These are phyloP conservation scores for Naganishia kalamii DNA, from an alignment of 768 basidiomycete species.

Conservation along the genomic window DNA sequence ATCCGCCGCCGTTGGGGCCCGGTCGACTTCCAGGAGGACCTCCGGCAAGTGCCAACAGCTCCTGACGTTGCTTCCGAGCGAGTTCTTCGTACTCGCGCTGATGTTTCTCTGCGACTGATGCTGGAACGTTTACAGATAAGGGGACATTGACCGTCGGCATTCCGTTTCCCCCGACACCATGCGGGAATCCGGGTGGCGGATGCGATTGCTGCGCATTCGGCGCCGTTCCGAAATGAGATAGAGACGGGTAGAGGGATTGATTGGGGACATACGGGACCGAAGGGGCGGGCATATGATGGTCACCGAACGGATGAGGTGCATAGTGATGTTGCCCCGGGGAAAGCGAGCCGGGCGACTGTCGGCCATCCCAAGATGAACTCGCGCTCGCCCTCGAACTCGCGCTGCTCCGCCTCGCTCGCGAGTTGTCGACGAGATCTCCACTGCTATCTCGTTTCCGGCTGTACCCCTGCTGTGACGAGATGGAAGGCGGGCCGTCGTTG, in stretches of 20 bases:
- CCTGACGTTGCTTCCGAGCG: constrained; percentile 14
- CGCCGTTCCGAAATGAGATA: constrained; percentile 4
- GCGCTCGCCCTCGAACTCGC: constrained; percentile 13
- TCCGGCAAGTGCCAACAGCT: constrained; percentile 7
- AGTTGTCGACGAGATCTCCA: constrained; percentile 14
- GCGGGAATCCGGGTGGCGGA: background rate
- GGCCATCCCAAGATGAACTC: constrained; percentile 4
- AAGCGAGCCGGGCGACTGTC: constrained; percentile 9
- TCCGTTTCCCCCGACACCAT: background rate
- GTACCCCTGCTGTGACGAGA: background rate
- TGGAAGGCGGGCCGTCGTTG: background rate
- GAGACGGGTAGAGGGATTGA: constrained; percentile 7
- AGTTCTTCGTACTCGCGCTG: constrained; percentile 19
- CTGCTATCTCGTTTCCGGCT: constrained; percentile 20
- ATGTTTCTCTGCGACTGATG: constrained; percentile 22
- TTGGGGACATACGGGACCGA: constrained; percentile 5
- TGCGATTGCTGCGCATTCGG: background rate
- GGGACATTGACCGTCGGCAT: constrained; percentile 17
- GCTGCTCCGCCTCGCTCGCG: constrained; percentile 6
- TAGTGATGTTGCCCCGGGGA: constrained; percentile 14
- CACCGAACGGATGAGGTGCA: background rate
- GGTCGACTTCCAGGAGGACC: background rate
- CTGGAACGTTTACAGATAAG: constrained; percentile 15
- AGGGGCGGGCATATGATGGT: constrained; percentile 10
- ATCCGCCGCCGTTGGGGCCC: background rate